phyloP scores from a whole-genome alignment of 768 basidiomycete genomes.

The Chalciporus piperatus region DNA sequence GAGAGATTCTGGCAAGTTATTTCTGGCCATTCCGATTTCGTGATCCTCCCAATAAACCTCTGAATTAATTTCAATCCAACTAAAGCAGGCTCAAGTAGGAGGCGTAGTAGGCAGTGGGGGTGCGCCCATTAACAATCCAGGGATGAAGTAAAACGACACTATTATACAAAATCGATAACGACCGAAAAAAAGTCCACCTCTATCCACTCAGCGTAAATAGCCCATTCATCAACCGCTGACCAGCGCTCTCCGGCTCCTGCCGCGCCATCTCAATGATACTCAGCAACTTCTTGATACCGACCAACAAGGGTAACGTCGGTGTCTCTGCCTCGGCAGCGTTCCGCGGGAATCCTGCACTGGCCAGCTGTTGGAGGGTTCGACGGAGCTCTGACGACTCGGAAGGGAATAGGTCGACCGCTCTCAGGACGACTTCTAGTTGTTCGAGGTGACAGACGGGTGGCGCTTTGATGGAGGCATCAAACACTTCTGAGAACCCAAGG shows the following conservation, averaged over 20 bases:
- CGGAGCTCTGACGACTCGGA: slow-evolving; percentile 45
- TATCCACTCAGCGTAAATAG: slow-evolving; percentile 49
- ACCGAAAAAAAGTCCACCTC: slow-evolving; percentile 4
- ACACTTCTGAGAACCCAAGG: slow-evolving; percentile 83
- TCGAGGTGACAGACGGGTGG: slow-evolving; percentile 73
- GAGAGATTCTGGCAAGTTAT: no score
- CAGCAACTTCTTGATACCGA: slow-evolving; percentile 93
- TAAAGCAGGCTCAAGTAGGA: no score
- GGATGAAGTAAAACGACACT: background rate
- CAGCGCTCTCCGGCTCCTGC: slow-evolving; percentile 87
- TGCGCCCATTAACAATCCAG: no score
- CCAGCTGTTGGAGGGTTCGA: slow-evolving; percentile 61
- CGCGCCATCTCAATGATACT: slow-evolving; percentile 94
- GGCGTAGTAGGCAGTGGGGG: no score
- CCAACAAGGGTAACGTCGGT: slow-evolving; percentile 52
- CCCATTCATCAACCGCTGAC: slow-evolving; percentile 62
- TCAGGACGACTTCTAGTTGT: slow-evolving; percentile 73
- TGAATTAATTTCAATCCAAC: no score
- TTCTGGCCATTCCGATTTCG: no score
- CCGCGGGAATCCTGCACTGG: slow-evolving; percentile 66
- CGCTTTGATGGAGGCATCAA: slow-evolving; percentile 84
- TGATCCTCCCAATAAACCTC: no score
- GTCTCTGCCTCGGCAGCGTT: slow-evolving; percentile 42
- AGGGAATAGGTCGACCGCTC: slow-evolving; percentile 76
- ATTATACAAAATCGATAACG: slow-evolving; percentile 6